Base-by-base conservation (phyloP, 495 filamentous ascomycete genomes). In the Hyaloscypha finlandica region DNA sequence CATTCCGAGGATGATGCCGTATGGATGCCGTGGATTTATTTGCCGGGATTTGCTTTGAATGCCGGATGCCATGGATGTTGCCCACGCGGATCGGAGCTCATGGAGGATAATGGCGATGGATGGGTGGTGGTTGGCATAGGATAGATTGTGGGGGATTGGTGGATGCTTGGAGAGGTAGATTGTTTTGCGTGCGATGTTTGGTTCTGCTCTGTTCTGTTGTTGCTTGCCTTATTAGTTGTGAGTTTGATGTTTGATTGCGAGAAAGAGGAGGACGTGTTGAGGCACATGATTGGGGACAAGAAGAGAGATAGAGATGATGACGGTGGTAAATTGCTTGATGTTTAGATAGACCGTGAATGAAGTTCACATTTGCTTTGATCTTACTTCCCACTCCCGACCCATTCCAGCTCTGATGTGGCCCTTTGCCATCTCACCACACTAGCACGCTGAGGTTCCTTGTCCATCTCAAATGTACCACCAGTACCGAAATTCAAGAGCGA, bases 1-100 rank as follows among this genome's bases (percentile, higher is more conserved):
- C 29, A n/a, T 61, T 37, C 55, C 31, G 35, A 33, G 22, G 22
- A 48, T n/a, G 11, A 29, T 45, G 60, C 60, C 60, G 22, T 22
- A 42, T 64, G 62, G 62, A 64, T 56, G 51, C 62, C 48, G 53
- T 33, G n/a, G 14, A 19, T 32, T 30, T 59, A 30, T 16, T 9
- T 60, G 20, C 19, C 32, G 56, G 56, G 35, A 32, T 59, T 59
- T 54, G 3, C 19, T 25, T 56, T 32, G 3, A 9, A 56, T 29
- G 22, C 22, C 22, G 22, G 53, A 56, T 56, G 30, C 53, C 53
- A 32, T 56, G 53, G 53, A 29, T 29, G 53, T 56, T 56, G 33
- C 14, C 59, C 37, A 42, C 9, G 4, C 42, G 42, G 42, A 48
- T 48, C 42, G 42, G 42, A 48, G 42, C 2, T 48, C 42, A 30